Conservation (phyloP, 2,329 filamentous ascomycete species). For the Bipolaris sorokiniana region DNA sequence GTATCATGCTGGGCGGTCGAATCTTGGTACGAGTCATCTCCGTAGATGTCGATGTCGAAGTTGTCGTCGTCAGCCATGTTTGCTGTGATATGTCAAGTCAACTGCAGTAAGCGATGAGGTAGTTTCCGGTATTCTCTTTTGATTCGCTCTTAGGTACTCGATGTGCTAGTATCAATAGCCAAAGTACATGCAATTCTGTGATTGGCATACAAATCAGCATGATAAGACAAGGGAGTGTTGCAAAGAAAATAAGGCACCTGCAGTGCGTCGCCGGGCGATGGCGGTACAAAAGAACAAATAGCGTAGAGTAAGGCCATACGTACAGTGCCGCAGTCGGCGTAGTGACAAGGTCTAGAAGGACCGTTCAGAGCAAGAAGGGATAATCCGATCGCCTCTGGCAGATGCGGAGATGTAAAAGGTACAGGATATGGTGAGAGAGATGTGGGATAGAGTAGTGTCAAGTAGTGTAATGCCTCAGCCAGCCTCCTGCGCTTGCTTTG, state of each 20-base stretch:
- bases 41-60: constrained; percentile 75
- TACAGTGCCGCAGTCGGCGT: constrained; percentile 47
- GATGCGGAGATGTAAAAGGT: constrained; percentile 47
- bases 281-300: constrained; percentile 23
- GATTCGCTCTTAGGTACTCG: constrained; percentile 51
- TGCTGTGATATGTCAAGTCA: constrained; percentile 35
- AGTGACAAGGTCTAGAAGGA: constrained; percentile 42
- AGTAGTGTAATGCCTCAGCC: constrained; percentile 32
- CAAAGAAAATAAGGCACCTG: constrained; percentile 20
- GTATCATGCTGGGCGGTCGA: constrained; percentile 32
- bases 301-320: constrained; percentile 48
- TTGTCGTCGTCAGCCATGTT: constrained; percentile 67
- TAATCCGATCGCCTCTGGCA: constrained; percentile 50
- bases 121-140: constrained; percentile 39
- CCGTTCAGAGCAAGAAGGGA: constrained; percentile 40
- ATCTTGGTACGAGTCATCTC: constrained; percentile 58
- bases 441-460: constrained; percentile 32
- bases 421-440: constrained; percentile 41
- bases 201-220: constrained; percentile 45
- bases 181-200: constrained; percentile 49
- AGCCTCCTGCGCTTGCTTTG: constrained; percentile 34
- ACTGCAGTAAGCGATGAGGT: constrained; percentile 31
- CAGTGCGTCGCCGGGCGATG: constrained; percentile 20
- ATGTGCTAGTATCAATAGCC: constrained; percentile 42
- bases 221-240: constrained; percentile 27